phyloP scores from a whole-genome alignment of 768 basidiomycete genomes.

The Pisolithus tinctorius region DNA sequence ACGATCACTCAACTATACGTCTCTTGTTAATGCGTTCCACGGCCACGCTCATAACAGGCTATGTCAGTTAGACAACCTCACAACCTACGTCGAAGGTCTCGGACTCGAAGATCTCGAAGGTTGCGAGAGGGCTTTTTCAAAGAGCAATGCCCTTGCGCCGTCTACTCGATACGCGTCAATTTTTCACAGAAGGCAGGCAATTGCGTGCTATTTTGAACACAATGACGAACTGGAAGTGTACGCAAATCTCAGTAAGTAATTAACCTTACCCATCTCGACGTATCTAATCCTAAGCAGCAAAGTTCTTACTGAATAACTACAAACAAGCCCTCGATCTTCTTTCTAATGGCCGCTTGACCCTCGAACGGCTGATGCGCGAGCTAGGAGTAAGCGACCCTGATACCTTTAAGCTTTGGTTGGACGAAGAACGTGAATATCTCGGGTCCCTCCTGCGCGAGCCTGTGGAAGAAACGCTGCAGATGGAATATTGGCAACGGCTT shows the following conservation, averaged over 20 bases:
- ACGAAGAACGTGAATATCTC: no score
- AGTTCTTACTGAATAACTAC: no score
- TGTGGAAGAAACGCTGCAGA: slow-evolving; percentile 6
- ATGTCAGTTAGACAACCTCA: slow-evolving; percentile 15
- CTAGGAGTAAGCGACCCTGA: no score
- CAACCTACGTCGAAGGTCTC: slow-evolving; percentile 8
- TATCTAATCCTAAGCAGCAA: no score
- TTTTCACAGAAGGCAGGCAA: background rate
- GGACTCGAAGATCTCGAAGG: slow-evolving; percentile 18
- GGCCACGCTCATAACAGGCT: slow-evolving; percentile 16
- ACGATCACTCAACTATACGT: background rate
- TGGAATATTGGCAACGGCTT: slow-evolving; percentile 13
- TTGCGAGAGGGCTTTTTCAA: slow-evolving; percentile 15
- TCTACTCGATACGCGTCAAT: background rate
- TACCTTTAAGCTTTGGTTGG: no score
- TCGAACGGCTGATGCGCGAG: no score
- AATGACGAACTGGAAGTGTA: no score
- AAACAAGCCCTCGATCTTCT: no score
- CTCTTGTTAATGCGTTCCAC: slow-evolving; percentile 14
- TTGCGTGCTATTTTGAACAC: no score
- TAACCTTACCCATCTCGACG: no score
- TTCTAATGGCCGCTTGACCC: no score
- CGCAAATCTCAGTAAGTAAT: background rate
- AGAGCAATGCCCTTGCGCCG: background rate
- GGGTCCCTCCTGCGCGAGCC: background rate